A percentile compares a stretch with the other conserved stretches of the same genome.
Conservation (phyloP, 495 filamentous ascomycete genomes). For the Viridothelium virens region DNA sequence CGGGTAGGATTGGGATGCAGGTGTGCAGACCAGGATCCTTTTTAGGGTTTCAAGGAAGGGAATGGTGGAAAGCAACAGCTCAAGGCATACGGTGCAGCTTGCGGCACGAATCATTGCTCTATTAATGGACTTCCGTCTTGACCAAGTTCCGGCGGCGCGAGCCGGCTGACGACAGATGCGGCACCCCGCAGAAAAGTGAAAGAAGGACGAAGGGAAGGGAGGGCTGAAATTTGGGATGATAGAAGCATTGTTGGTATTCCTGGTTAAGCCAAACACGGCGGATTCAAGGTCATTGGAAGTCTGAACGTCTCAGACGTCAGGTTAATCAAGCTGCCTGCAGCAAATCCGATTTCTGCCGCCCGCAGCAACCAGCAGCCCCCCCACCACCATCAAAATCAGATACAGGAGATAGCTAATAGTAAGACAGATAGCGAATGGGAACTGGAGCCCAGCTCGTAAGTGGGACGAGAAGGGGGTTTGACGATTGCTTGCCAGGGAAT, state of each 20-base stretch:
- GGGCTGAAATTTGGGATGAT: neutral
- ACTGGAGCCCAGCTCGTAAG: neutral
- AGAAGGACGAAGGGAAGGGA: neutral
- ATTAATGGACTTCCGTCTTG: conserved; percentile 1
- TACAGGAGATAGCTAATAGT: too few relatives aligned
- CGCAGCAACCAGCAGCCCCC: neutral
- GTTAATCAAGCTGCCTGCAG: too few relatives aligned
- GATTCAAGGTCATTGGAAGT: too few relatives aligned
- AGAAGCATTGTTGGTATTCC: neutral
- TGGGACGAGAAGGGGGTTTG: neutral
- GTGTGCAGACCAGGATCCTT: neutral
- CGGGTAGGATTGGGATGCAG: neutral
- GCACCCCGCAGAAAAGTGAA: neutral
- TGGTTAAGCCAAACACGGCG: neutral
- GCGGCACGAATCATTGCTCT: neutral
- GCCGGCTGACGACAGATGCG: neutral
- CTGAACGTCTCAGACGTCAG: neutral
- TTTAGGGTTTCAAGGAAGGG: neutral
- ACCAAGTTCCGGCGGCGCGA: neutral
- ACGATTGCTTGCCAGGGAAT: neutral
- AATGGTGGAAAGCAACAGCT: too few relatives aligned
- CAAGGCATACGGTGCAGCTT: neutral
- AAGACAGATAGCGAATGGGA: neutral
- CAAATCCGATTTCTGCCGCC: neutral
- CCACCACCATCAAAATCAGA: neutral